These are phyloP conservation scores for Podaxis rugospora DNA, from an alignment of 768 basidiomycete genomes.

Conservation along the genomic window DNA sequence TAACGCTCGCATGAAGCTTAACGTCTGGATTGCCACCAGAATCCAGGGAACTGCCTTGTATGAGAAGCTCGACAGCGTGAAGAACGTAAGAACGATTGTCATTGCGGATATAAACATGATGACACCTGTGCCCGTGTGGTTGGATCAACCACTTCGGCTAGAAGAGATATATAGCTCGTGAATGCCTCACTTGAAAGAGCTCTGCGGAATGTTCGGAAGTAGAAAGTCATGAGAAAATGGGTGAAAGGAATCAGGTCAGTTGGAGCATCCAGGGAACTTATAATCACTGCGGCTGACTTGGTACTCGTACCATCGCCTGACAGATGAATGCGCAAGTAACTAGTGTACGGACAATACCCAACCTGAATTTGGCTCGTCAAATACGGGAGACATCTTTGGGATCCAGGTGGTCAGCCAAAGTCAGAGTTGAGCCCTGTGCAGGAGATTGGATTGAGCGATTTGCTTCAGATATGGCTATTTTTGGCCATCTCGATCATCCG, in stretches of 20 bases:
- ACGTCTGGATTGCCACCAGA: constrained; percentile 30
- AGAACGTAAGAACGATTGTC: constrained; percentile 30
- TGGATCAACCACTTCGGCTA: not conserved
- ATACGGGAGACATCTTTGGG: not conserved
- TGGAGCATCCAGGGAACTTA: not conserved
- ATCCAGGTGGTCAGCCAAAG: not conserved
- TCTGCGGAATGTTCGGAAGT: constrained; percentile 40
- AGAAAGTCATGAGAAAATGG: constrained; percentile 26
- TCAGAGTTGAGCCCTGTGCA: not conserved
- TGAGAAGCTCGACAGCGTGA: constrained; percentile 27
- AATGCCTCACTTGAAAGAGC: constrained; percentile 30
- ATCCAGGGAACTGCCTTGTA: constrained; percentile 36
- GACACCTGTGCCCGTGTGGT: constrained; percentile 19
- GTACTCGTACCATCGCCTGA: constrained; percentile 1
- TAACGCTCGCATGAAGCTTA: constrained; percentile 24
- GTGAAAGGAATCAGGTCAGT: not conserved
- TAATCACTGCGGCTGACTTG: not conserved
- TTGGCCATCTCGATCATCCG: not conserved
- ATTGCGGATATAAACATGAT: constrained; percentile 29
- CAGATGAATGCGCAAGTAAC: not conserved
- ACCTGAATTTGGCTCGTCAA: not conserved
- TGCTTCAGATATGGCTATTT: not conserved
- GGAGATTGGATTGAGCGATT: not conserved
- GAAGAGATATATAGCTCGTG: not conserved
- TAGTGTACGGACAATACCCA: not conserved